Percentiles rank a stretch among this genome's conserved stretches.
phyloP scores from a whole-genome alignment of 169 alveolate genomes.

The Plasmodium relictum region DNA sequence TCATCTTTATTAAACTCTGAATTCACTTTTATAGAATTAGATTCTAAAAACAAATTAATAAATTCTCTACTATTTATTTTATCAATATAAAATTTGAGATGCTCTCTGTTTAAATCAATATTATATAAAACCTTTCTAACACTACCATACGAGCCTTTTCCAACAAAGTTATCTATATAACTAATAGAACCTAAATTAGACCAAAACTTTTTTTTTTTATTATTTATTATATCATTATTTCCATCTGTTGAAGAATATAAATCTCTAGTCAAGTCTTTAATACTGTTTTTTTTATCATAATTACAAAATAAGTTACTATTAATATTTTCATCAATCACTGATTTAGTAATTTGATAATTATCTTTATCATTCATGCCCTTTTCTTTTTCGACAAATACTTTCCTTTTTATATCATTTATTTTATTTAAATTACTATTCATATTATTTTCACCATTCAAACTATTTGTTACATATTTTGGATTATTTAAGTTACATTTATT shows the following conservation, averaged over 20 bases:
- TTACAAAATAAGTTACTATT: slow-evolving; percentile 23
- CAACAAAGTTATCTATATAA: slow-evolving; percentile 61
- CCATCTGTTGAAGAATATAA: slow-evolving; percentile 54
- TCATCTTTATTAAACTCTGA: neutral
- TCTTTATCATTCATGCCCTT: slow-evolving; percentile 22
- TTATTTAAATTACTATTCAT: neutral
- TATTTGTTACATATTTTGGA: neutral
- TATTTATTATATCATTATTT: slow-evolving; percentile 25
- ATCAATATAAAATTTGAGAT: slow-evolving; percentile 67
- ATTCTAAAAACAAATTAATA: slow-evolving; percentile 6
- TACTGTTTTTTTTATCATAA: slow-evolving; percentile 39
- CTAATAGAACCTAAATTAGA: slow-evolving; percentile 49
- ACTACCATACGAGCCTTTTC: slow-evolving; percentile 62
- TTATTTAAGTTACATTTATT: slow-evolving; percentile 3
- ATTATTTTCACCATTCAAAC: neutral
- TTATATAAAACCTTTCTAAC: slow-evolving; percentile 71
- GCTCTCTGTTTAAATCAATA: slow-evolving; percentile 29
- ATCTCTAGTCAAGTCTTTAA: slow-evolving; percentile 11
- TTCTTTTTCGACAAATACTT: neutral
- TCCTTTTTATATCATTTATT: neutral
- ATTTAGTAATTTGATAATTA: slow-evolving; percentile 25
- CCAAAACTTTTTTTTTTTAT: slow-evolving; percentile 36
- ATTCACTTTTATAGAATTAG: neutral
- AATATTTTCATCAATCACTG: slow-evolving; percentile 49
- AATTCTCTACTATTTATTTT: slow-evolving; percentile 51